Conservation (phyloP, 495 filamentous ascomycete species). For the Penicillium robsamsonii region DNA sequence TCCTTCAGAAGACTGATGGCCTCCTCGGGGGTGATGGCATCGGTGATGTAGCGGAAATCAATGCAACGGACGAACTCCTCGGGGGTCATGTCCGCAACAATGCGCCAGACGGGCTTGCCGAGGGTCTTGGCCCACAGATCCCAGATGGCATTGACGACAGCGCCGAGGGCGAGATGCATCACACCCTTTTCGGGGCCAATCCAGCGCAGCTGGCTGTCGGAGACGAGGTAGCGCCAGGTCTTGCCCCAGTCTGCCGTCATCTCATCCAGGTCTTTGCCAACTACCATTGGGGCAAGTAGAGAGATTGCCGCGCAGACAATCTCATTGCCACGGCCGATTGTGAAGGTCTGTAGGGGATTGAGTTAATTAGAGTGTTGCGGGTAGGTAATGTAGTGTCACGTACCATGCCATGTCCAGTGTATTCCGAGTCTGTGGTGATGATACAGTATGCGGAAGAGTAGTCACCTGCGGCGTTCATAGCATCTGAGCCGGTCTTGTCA, state of each 20-base stretch:
- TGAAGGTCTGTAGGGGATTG: slow-evolving; percentile 70
- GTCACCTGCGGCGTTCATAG: slow-evolving; percentile 94
- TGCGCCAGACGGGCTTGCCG: slow-evolving; percentile 84
- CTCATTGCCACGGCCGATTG: slow-evolving; percentile 93
- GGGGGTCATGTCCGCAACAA: slow-evolving; percentile 85
- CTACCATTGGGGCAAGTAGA: slow-evolving; percentile 69
- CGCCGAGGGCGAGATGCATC: slow-evolving; percentile 86
- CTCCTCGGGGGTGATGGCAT: slow-evolving; percentile 86
- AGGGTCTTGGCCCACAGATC: slow-evolving; percentile 90
- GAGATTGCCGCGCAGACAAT: slow-evolving; percentile 85
- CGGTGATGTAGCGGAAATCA: slow-evolving; percentile 91
- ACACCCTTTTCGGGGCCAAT: slow-evolving; percentile 95
- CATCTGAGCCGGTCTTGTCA: slow-evolving; percentile 92
- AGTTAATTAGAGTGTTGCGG: slow-evolving; percentile 2
- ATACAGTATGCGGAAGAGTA: slow-evolving; percentile 94
- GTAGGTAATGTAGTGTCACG: slow-evolving; percentile 4
- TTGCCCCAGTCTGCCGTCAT: slow-evolving; percentile 80
- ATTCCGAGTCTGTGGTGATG: slow-evolving; percentile 71
- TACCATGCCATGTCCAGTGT: slow-evolving; percentile 87
- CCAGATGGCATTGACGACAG: slow-evolving; percentile 91
- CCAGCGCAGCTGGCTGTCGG: slow-evolving; percentile 88
- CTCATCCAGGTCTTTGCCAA: slow-evolving; percentile 67
- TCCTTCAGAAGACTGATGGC: slow-evolving; percentile 67
- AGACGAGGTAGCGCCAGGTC: slow-evolving; percentile 89
- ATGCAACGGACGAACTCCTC: slow-evolving; percentile 84